phyloP scores from a whole-genome alignment of 345 rosid genomes.

The Crucihimalaya himalaica region DNA sequence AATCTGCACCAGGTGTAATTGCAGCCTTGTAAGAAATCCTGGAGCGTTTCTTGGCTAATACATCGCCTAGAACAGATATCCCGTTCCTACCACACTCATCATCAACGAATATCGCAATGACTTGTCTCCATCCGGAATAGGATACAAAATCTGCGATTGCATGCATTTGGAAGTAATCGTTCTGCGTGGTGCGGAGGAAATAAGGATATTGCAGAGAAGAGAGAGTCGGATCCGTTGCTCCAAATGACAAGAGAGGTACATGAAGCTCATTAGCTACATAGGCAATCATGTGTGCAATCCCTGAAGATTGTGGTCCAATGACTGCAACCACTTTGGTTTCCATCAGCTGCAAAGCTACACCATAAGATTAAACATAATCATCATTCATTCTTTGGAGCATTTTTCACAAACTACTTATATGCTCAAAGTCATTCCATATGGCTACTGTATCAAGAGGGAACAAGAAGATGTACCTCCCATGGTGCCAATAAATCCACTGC shows the following conservation, averaged over 20 bases:
- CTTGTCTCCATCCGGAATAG: constrained; percentile 77
- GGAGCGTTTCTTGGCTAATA: constrained; percentile 67
- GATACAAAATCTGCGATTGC: constrained; percentile 73
- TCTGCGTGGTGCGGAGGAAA: constrained; percentile 69
- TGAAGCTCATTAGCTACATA: constrained; percentile 70
- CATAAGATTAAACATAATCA: constrained; percentile 17
- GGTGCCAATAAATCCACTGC: constrained; percentile 90
- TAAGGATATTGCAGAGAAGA: constrained; percentile 65
- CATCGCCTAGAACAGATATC: constrained; percentile 72
- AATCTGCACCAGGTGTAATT: constrained; percentile 60
- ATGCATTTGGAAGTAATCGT: constrained; percentile 77
- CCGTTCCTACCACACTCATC: constrained; percentile 93
- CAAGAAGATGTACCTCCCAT: constrained; percentile 63
- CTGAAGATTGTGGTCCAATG: constrained; percentile 97
- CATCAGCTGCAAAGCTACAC: constrained; percentile 91
- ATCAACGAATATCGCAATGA: constrained; percentile 81
- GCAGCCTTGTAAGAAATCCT: constrained; percentile 81
- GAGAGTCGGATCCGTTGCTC: constrained; percentile 71
- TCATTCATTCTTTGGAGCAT: neutral
- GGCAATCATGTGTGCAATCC: constrained; percentile 82
- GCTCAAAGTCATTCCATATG: neutral
- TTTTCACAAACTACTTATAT: neutral
- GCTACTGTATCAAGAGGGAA: constrained; percentile 1
- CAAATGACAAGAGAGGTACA: constrained; percentile 71
- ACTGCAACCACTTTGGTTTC: constrained; percentile 67